Conservation (phyloP, 2,329 filamentous ascomycete species). For the Leptographium procerum region DNA sequence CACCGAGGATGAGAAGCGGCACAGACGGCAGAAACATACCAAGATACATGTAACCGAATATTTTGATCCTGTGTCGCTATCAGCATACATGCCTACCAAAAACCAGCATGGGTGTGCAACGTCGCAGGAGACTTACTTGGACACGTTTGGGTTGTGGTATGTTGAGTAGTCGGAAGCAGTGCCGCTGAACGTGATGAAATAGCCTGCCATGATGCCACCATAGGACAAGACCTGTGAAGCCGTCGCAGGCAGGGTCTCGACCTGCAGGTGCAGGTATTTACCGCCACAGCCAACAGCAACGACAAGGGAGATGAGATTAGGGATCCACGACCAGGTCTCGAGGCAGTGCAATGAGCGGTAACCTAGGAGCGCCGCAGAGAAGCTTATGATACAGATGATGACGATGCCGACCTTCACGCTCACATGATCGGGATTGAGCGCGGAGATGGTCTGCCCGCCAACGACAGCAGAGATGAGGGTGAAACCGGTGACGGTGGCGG, state of each 20-base stretch:
- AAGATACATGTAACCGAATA: conserved; percentile 38
- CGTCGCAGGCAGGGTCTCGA: conserved; percentile 24
- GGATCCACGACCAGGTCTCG: conserved; percentile 46
- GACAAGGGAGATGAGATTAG: conserved; percentile 37
- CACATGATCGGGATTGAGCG: conserved; percentile 32
- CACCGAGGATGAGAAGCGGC: conserved; percentile 36
- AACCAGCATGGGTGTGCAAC: not conserved
- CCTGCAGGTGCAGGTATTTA: conserved; percentile 34
- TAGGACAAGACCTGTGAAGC: conserved; percentile 30
- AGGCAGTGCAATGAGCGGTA: conserved; percentile 42
- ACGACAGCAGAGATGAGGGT: conserved; percentile 44
- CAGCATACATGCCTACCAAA: conserved; percentile 2
- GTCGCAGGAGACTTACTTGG: conserved; percentile 21
- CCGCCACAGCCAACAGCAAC: conserved; percentile 43
- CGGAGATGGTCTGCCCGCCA: conserved; percentile 40
- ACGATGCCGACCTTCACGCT: conserved; percentile 45
- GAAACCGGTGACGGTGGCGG: conserved; percentile 47
- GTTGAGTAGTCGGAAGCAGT: conserved; percentile 46
- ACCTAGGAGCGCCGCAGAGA: conserved; percentile 43
- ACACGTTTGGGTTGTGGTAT: conserved; percentile 36
- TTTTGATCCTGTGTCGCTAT: conserved; percentile 18
- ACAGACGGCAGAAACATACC: conserved; percentile 39
- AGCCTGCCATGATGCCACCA: conserved; percentile 36
- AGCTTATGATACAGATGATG: conserved; percentile 39
- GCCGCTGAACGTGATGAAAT: conserved; percentile 44